Percentiles rank a stretch among this genome's conserved stretches.
phyloP scores from a whole-genome alignment of 768 basidiomycete genomes.

The Tremella yokohamensis region DNA sequence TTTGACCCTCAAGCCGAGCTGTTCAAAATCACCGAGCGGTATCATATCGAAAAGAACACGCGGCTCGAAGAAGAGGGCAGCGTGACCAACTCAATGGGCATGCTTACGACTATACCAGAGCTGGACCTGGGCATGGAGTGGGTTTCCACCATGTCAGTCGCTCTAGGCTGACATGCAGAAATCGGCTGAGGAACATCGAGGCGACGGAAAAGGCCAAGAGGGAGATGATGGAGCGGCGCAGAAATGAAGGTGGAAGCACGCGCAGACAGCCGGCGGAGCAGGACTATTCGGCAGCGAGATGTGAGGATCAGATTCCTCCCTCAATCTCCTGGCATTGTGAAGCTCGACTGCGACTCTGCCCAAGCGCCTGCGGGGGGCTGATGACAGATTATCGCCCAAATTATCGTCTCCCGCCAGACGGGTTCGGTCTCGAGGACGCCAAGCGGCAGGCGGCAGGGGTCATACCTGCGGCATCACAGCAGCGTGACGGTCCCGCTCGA shows the following conservation, averaged over 20 bases:
- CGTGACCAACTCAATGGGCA: conserved; percentile 85
- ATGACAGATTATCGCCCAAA: conserved; percentile 57
- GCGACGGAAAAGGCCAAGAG: conserved; percentile 96
- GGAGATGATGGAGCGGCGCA: conserved; percentile 62
- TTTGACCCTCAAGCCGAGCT: conserved; percentile 75
- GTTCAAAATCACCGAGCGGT: conserved; percentile 63
- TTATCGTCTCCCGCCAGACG: conserved; percentile 76
- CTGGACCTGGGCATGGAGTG: conserved; percentile 99
- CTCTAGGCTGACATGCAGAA: conserved; percentile 55
- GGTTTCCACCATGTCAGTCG: conserved; percentile 51
- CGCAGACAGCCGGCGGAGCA: conserved; percentile 58
- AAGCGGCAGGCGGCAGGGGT: conserved; percentile 81
- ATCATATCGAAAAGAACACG: conserved; percentile 50
- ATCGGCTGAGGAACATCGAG: conserved; percentile 89
- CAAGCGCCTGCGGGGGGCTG: background rate
- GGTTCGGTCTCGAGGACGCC: conserved; percentile 78
- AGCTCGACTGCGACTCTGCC: background rate
- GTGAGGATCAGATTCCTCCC: conserved; percentile 56
- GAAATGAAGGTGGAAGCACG: conserved; percentile 54
- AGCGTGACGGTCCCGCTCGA: conserved; percentile 53
- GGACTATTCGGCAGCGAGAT: conserved; percentile 80
- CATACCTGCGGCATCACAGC: conserved; percentile 55
- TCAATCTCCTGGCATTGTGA: background rate
- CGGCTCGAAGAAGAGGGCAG: conserved; percentile 70
- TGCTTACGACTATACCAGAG: conserved; percentile 97